Evolutionary conservation across 495 filamentous ascomycete species (phyloP).

Genomic region (Parathielavia appendiculata): DNA sequence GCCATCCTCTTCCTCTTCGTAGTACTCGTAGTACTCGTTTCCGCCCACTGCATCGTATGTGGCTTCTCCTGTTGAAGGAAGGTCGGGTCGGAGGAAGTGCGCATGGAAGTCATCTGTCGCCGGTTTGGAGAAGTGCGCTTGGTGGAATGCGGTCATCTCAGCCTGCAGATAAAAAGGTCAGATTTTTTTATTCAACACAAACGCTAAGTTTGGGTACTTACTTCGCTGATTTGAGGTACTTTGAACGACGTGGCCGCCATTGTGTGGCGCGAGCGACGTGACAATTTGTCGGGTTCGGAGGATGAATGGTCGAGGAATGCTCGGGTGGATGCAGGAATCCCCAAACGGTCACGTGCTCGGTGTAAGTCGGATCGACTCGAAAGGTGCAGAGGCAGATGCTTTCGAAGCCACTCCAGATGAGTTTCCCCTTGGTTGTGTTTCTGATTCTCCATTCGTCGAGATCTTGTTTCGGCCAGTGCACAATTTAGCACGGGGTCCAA

Average conservation of each 20-base stretch:
- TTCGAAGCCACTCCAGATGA: not conserved
- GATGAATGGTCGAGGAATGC: conserved; percentile 4
- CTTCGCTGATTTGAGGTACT: conserved; percentile 46
- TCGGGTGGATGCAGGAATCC: not conserved
- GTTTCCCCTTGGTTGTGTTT: not conserved
- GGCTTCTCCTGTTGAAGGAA: conserved; percentile 12
- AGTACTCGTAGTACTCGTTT: conserved; percentile 33
- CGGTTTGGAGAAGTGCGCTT: conserved; percentile 53
- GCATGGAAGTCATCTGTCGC: conserved; percentile 45
- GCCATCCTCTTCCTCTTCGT: conserved; percentile 54
- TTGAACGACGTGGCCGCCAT: conserved; percentile 19
- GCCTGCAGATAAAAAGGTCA: conserved; percentile 47
- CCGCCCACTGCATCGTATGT: conserved; percentile 26
- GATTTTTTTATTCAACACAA: conserved; percentile 5
- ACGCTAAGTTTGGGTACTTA: conserved; percentile 28
- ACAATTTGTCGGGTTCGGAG: conserved; percentile 8
- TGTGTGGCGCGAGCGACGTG: too few species aligned
- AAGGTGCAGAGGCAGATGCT: not conserved
- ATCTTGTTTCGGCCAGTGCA: conserved; percentile 6
- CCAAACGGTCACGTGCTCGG: conserved; percentile 23
- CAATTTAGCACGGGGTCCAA: too few species aligned
- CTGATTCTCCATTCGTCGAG: not conserved
- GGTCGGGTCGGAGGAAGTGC: conserved; percentile 40
- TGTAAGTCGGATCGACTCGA: not conserved
- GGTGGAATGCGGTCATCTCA: conserved; percentile 68